phyloP scores from a whole-genome alignment of 2,329 filamentous ascomycete genomes.

The Trichoderma breve region DNA sequence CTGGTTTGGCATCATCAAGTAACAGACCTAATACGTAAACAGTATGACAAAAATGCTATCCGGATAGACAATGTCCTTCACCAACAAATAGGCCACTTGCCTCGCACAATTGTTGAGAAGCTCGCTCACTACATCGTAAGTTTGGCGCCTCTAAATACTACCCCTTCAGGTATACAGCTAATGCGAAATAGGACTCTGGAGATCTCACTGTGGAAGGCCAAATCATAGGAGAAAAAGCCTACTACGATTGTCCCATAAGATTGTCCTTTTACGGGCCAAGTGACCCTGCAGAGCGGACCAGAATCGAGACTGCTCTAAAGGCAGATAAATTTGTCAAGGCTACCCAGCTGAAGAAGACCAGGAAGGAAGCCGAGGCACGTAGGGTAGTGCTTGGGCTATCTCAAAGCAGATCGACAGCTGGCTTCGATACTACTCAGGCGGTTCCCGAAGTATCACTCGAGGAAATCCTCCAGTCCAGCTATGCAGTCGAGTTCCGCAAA shows the following conservation, averaged over 20 bases:
- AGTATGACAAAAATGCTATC: slow-evolving; percentile 74
- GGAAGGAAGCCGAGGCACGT: slow-evolving; percentile 51
- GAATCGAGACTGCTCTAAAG: slow-evolving; percentile 62
- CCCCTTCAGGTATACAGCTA: not conserved
- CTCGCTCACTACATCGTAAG: slow-evolving; percentile 69
- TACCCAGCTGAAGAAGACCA: slow-evolving; percentile 55
- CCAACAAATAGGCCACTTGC: slow-evolving; percentile 76
- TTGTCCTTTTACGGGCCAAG: slow-evolving; percentile 68
- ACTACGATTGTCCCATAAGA: slow-evolving; percentile 70
- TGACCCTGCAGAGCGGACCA: slow-evolving; percentile 49
- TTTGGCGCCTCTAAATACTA: not conserved
- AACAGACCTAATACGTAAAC: not conserved
- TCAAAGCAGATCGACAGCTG: slow-evolving; percentile 40
- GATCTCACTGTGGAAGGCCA: slow-evolving; percentile 66
- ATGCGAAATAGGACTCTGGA: slow-evolving; percentile 46
- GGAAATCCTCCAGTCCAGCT: slow-evolving; percentile 63
- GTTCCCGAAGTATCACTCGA: slow-evolving; percentile 52
- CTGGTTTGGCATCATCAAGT: not conserved
- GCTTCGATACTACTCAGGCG: slow-evolving; percentile 28
- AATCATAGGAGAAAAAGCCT: slow-evolving; percentile 63
- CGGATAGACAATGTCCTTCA: slow-evolving; percentile 73
- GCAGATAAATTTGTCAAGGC: slow-evolving; percentile 61
- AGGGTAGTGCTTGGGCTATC: slow-evolving; percentile 42
- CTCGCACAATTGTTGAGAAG: slow-evolving; percentile 64
- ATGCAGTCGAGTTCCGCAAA: slow-evolving; percentile 65